These are phyloP conservation scores for Claviceps purpurea DNA, from an alignment of 2,329 filamentous ascomycete genomes.

Conservation along the genomic window DNA sequence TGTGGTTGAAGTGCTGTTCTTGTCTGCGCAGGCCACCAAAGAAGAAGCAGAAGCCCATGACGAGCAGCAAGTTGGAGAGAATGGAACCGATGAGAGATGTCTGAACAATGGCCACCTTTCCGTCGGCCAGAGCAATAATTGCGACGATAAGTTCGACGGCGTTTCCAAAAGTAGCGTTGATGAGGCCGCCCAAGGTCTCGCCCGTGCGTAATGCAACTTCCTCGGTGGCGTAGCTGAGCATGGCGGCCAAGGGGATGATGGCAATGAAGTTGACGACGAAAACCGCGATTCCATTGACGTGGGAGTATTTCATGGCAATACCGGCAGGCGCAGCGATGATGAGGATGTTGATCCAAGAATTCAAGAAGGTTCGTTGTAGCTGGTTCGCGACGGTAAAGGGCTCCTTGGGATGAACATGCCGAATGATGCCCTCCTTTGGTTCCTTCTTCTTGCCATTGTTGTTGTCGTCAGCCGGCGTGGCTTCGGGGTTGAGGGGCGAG, in stretches of 20 bases:
- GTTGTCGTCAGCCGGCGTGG: slow-evolving; percentile 13
- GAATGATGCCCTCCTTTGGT: slow-evolving; percentile 27
- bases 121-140: slow-evolving; percentile 63
- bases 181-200: slow-evolving; percentile 73
- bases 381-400: slow-evolving; percentile 51
- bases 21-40: slow-evolving; percentile 64
- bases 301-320: slow-evolving; percentile 57
- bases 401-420: slow-evolving; percentile 33
- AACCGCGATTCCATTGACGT: slow-evolving; percentile 45
- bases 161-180: slow-evolving; percentile 90
- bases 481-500: not conserved
- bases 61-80: slow-evolving; percentile 76
- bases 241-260: slow-evolving; percentile 76
- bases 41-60: slow-evolving; percentile 89
- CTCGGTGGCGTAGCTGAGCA: slow-evolving; percentile 81
- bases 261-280: slow-evolving; percentile 91
- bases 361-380: slow-evolving; percentile 60
- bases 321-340: slow-evolving; percentile 67
- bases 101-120: slow-evolving; percentile 74
- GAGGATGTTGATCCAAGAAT: slow-evolving; percentile 77
- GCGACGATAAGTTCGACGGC: slow-evolving; percentile 83
- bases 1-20: slow-evolving; percentile 85
- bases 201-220: slow-evolving; percentile 72
- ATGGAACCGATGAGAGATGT: slow-evolving; percentile 88
- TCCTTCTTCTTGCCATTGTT: slow-evolving; percentile 16